A percentile compares a stretch with the other conserved stretches of the same genome.
Evolutionary conservation across 2,329 filamentous ascomycete species (phyloP).

Genomic region (Ceratocystis cubensis): DNA sequence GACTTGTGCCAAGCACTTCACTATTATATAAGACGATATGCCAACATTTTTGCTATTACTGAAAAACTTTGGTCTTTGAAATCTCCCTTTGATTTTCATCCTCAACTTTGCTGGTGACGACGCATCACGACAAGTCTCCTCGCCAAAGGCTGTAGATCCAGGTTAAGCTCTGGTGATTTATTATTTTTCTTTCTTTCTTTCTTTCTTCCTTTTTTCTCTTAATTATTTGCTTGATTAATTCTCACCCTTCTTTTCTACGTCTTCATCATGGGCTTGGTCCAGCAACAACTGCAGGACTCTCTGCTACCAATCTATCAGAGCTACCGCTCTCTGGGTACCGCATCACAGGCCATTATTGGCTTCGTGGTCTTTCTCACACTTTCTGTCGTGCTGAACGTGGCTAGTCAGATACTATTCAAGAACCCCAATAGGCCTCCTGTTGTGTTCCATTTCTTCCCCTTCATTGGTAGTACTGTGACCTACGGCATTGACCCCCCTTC

Average conservation of each 20-base stretch:
- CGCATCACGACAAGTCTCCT: slow-evolving; percentile 1
- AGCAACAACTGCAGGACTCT: slow-evolving; percentile 34
- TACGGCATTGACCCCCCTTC: slow-evolving; percentile 90
- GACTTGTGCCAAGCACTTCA: background rate
- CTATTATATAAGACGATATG: slow-evolving; percentile 5
- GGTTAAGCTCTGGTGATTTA: background rate
- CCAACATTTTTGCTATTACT: background rate
- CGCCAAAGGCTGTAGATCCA: background rate
- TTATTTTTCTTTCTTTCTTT: background rate
- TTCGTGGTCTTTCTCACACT: slow-evolving; percentile 36
- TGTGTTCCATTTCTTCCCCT: slow-evolving; percentile 69
- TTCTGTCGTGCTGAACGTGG: slow-evolving; percentile 63
- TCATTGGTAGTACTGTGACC: slow-evolving; percentile 80
- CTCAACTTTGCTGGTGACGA: slow-evolving; percentile 6
- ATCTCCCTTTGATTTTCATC: slow-evolving; percentile 5
- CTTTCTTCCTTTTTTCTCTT: slow-evolving; percentile 21
- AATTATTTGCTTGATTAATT: slow-evolving; percentile 3
- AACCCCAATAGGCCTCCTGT: slow-evolving; percentile 70
- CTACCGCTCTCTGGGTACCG: slow-evolving; percentile 37
- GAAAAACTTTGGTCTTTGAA: background rate
- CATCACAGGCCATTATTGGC: slow-evolving; percentile 36
- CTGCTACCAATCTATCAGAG: slow-evolving; percentile 36
- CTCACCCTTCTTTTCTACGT: background rate
- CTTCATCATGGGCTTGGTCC: slow-evolving; percentile 42
- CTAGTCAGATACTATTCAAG: slow-evolving; percentile 66